Conservation (phyloP, 139 green algal genomes). For the Chlorella sp. region DNA sequence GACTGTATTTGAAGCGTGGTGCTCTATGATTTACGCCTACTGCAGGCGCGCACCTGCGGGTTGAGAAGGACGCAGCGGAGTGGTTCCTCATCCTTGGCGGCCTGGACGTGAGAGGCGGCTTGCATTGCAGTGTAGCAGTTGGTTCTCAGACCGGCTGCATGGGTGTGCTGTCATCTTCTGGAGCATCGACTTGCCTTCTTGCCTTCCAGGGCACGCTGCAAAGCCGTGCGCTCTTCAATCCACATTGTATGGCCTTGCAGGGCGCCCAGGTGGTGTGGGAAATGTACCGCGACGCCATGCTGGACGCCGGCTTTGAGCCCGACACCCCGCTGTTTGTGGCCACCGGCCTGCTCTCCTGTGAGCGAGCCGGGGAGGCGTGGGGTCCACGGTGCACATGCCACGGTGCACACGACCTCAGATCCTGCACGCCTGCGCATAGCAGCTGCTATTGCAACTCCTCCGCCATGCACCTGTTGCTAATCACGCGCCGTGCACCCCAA, state of each 20-base stretch:
- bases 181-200: not conserved
- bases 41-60: conserved; percentile 50
- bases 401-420: too few species aligned
- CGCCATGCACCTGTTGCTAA: too few species aligned
- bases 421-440: too few species aligned
- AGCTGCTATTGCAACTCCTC: too few species aligned
- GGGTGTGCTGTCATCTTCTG: not conserved
- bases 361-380: too few species aligned
- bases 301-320: conserved; percentile 43
- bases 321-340: conserved; percentile 61
- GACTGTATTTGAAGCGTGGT: not conserved
- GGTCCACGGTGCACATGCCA: too few species aligned
- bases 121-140: conserved; percentile 38
- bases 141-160: not conserved
- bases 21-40: not conserved
- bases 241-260: too few species aligned
- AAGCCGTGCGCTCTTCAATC: too few species aligned
- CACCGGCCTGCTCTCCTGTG: conserved; percentile 62
- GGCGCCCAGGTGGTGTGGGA: too few species aligned
- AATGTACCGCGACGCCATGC: conserved; percentile 32
- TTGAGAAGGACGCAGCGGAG: conserved; percentile 74
- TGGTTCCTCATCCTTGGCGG: conserved; percentile 72
- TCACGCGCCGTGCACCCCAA: too few species aligned
- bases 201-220: conserved; percentile 5
- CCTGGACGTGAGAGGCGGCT: conserved; percentile 45